phyloP scores from a whole-genome alignment of 345 rosid genomes.

The Cardamine occulta region DNA sequence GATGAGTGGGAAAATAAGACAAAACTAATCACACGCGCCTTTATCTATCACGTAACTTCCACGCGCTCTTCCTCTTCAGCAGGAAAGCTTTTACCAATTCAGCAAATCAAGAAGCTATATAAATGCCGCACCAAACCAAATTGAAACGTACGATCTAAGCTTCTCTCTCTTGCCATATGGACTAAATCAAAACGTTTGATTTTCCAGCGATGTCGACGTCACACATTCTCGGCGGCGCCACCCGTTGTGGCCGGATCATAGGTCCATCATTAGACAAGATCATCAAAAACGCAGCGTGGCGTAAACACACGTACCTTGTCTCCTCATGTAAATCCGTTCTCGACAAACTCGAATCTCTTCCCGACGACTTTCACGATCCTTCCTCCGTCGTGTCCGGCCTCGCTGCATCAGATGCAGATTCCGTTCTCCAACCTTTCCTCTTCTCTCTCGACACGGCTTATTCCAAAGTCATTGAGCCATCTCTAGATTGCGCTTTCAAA shows the following conservation, averaged over 20 bases:
- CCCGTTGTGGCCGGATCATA: conserved; percentile 77
- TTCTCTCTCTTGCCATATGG: conserved; percentile 9
- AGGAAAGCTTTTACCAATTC: conserved; percentile 44
- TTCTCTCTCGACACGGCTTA: conserved; percentile 76
- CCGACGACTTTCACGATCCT: conserved; percentile 51
- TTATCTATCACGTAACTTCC: background rate
- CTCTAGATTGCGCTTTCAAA: conserved; percentile 77
- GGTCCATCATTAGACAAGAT: conserved; percentile 88
- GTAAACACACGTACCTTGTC: conserved; percentile 89
- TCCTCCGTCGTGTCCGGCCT: conserved; percentile 61
- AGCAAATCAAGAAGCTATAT: conserved; percentile 40
- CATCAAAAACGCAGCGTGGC: conserved; percentile 95
- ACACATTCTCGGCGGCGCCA: conserved; percentile 77
- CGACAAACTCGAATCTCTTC: conserved; percentile 71
- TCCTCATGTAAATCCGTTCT: conserved; percentile 86
- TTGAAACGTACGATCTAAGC: conserved; percentile 36
- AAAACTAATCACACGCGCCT: conserved; percentile 33
- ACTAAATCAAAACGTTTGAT: background rate
- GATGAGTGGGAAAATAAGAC: conserved; percentile 26
- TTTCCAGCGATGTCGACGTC: conserved; percentile 59
- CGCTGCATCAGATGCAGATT: conserved; percentile 65
- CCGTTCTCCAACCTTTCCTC: conserved; percentile 69
- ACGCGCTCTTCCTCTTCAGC: conserved; percentile 40
- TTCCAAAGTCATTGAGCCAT: conserved; percentile 78
- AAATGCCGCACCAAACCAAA: conserved; percentile 9